phyloP scores from a whole-genome alignment of 495 filamentous ascomycete species.

The Annulohypoxylon stygium region DNA sequence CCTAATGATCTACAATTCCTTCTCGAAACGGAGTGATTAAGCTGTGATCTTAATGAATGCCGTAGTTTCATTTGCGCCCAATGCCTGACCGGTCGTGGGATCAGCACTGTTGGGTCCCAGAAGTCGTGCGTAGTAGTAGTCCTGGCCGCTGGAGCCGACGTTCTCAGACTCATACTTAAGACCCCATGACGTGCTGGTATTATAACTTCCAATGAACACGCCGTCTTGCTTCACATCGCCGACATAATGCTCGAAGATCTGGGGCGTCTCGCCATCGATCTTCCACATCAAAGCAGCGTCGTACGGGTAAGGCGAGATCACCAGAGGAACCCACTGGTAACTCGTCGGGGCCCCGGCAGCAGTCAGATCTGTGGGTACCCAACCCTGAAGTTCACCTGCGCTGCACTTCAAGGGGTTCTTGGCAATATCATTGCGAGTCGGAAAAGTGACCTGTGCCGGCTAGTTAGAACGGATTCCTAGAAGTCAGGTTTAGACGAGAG shows the following conservation, averaged over 20 bases:
- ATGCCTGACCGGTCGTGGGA: slow-evolving; percentile 27
- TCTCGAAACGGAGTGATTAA: background rate
- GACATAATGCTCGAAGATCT: slow-evolving; percentile 53
- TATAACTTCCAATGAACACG: slow-evolving; percentile 45
- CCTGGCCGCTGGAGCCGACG: slow-evolving; percentile 16
- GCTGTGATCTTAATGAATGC: slow-evolving; percentile 40
- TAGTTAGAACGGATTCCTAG: background rate
- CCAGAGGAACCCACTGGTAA: slow-evolving; percentile 42
- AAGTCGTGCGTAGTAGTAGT: slow-evolving; percentile 45
- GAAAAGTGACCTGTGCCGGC: slow-evolving; percentile 38
- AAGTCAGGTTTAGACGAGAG: background rate
- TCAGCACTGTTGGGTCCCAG: slow-evolving; percentile 46
- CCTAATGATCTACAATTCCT: background rate
- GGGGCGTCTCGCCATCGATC: slow-evolving; percentile 39
- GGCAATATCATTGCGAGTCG: slow-evolving; percentile 39
- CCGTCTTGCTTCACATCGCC: slow-evolving; percentile 50
- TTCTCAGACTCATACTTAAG: slow-evolving; percentile 25
- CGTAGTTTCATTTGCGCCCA: slow-evolving; percentile 39
- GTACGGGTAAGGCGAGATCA: slow-evolving; percentile 43
- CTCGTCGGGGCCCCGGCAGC: slow-evolving; percentile 40
- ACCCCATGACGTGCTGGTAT: slow-evolving; percentile 38
- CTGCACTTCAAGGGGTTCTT: slow-evolving; percentile 40
- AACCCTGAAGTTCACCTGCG: slow-evolving; percentile 34
- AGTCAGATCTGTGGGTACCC: slow-evolving; percentile 36
- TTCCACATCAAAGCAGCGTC: slow-evolving; percentile 49